Base-by-base conservation (phyloP, 441 rosid species). In the Syzygium syzygioides region DNA sequence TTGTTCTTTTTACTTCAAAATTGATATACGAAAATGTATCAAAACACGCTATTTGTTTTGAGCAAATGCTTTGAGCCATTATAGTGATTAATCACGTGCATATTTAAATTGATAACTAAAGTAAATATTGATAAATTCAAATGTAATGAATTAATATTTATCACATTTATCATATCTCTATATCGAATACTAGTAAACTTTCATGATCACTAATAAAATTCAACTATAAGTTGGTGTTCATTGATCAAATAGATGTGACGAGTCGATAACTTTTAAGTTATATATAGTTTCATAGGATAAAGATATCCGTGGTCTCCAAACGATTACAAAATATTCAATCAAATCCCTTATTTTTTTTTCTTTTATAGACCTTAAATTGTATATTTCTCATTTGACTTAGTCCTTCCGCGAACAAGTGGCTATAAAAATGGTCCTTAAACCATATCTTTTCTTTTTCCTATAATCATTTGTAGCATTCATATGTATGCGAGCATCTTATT, bases 231-330 rank as follows among this genome's bases (percentile, higher is more conserved):
- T 15, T 13, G 5, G 17, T 60, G 30, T 60, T 28, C 30, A 13
- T 60, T 60, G 66, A 60, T 60, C 17, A 26, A 60, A 26, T 7
- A 28, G 14, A 60, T 60, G n/a, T 62, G 3, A n/a, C 1, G 20
- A n/a, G 71, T 0, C 0, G 0, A 9, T 64, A 9, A 30, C 71
- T 7, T n/a, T 64, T 5, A 4, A 64, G 7, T 62, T 4, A 14
- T n/a, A 12, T 28, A 32, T 14, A 62, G 14, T 62, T 62, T 62
- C 71, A 3, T n/a, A 14, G 7, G 34, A 62, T 62, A 62, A 62
- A 13, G 14, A 62, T 14, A n/a, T 13, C 32, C 1, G 3, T n/a
- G 2, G 71, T 15, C 71, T n/a, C 34, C 15, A 62, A 62, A 17
- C 14, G 7, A 62, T 62, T 14, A 15, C 20, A 62, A 62, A 14